Conservation (phyloP, 2,329 filamentous ascomycete species). For the Colletotrichum shisoi region DNA sequence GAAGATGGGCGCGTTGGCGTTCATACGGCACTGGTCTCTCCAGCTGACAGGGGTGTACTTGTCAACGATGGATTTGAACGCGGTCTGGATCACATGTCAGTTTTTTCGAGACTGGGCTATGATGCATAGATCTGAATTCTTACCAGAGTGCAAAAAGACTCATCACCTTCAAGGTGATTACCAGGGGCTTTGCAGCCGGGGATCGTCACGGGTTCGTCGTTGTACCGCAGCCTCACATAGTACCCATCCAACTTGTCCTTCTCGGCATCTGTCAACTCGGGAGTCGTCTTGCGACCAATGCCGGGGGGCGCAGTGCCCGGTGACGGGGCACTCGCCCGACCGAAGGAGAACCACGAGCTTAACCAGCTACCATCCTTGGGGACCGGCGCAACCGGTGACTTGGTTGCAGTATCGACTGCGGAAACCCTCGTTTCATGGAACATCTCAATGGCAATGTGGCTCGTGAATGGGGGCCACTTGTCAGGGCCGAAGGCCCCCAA, state of each 20-base stretch:
- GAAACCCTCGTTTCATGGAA: conserved; percentile 66
- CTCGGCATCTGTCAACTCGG: conserved; percentile 65
- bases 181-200: conserved; percentile 80
- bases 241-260: conserved; percentile 69
- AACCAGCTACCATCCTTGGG: conserved; percentile 46
- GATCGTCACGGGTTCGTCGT: conserved; percentile 81
- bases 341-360: conserved; percentile 46
- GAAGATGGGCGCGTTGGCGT: conserved; percentile 55
- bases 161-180: conserved; percentile 86
- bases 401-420: conserved; percentile 40
- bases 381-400: conserved; percentile 19
- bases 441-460: conserved; percentile 88
- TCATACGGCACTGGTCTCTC: conserved; percentile 64
- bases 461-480: conserved; percentile 92
- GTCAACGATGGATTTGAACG: conserved; percentile 92
- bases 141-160: conserved; percentile 88
- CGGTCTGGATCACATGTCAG: conserved; percentile 60
- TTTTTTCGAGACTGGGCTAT: neutral
- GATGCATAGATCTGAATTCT: conserved; percentile 44
- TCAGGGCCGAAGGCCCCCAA: conserved; percentile 78
- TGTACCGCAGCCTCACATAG: conserved; percentile 91
- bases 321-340: conserved; percentile 35
- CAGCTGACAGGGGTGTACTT: conserved; percentile 86
- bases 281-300: conserved; percentile 68
- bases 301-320: conserved; percentile 50